phyloP scores from a whole-genome alignment of 257 asterid species.

The Eucommia ulmoides region DNA sequence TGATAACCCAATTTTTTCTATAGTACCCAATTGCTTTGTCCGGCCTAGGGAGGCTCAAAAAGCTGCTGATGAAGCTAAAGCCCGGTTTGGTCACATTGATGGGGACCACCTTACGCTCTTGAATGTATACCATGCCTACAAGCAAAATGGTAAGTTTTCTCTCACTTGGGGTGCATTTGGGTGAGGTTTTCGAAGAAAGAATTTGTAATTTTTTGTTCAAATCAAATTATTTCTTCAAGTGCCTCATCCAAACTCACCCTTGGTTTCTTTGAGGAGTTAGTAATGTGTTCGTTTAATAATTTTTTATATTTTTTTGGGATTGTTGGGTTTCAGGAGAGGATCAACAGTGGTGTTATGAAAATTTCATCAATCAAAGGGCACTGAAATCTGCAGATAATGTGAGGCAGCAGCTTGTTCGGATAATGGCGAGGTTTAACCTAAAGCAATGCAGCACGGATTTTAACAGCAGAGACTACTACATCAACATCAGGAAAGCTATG shows the following conservation, averaged over 20 bases:
- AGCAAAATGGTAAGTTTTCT: slow-evolving; percentile 69
- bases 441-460: slow-evolving; percentile 97
- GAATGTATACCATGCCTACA: slow-evolving; percentile 93
- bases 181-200: too few species aligned
- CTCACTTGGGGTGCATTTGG: too few species aligned
- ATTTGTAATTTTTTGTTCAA: too few species aligned
- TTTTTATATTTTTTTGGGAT: background rate
- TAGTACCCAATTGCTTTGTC: slow-evolving; percentile 99
- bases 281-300: too few species aligned
- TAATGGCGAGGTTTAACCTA: slow-evolving; percentile 81
- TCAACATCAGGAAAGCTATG: slow-evolving; percentile 95
- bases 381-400: slow-evolving; percentile 93
- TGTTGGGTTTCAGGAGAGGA: slow-evolving; percentile 59
- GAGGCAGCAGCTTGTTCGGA: slow-evolving; percentile 86
- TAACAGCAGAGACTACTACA: slow-evolving; percentile 89
- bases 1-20: slow-evolving; percentile 95
- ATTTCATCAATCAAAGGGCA: slow-evolving; percentile 70
- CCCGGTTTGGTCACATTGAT: slow-evolving; percentile 88
- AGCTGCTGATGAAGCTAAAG: slow-evolving; percentile 99
- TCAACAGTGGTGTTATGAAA: slow-evolving; percentile 87
- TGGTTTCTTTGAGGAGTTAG: too few species aligned
- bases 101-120: slow-evolving; percentile 92
- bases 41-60: slow-evolving; percentile 99
- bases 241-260: too few species aligned
- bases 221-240: too few species aligned